Conservation (phyloP, 1,284 basidiomycete genomes). For the Pyrrhoderma lamaoense region DNA sequence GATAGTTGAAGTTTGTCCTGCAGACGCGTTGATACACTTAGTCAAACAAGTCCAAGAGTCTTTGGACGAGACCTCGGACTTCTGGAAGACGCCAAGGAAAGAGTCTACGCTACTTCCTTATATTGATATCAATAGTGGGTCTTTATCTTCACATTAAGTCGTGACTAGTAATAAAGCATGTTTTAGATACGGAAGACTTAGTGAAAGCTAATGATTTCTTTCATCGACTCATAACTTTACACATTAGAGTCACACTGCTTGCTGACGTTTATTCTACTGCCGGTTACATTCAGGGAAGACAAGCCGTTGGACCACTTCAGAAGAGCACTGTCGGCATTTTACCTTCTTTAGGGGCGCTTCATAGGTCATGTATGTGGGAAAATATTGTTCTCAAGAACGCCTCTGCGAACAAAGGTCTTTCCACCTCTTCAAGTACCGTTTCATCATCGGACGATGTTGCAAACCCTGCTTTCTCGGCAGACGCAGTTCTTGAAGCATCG, state of each 20-base stretch:
- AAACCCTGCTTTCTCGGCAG: slow-evolving; percentile 30
- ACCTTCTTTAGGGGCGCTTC: slow-evolving; percentile 71
- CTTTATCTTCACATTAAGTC: not conserved
- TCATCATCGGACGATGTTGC: slow-evolving; percentile 31
- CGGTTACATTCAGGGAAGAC: slow-evolving; percentile 76
- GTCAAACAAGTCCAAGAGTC: slow-evolving; percentile 67
- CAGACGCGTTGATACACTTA: slow-evolving; percentile 68
- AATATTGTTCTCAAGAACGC: slow-evolving; percentile 70
- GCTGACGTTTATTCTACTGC: slow-evolving; percentile 87
- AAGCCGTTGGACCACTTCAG: slow-evolving; percentile 70
- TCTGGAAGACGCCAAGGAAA: slow-evolving; percentile 56
- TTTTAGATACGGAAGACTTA: slow-evolving; percentile 38
- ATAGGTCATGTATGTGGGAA: slow-evolving; percentile 84
- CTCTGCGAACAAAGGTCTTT: slow-evolving; percentile 47
- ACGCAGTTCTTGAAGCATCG: slow-evolving; percentile 17
- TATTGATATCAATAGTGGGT: slow-evolving; percentile 46
- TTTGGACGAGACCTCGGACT: slow-evolving; percentile 59
- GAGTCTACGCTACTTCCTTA: slow-evolving; percentile 56
- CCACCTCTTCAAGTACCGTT: slow-evolving; percentile 31
- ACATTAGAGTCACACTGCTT: slow-evolving; percentile 76
- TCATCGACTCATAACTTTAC: slow-evolving; percentile 70
- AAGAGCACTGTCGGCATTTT: slow-evolving; percentile 64
- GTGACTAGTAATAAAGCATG: not conserved
- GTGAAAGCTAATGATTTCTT: slow-evolving; percentile 60
- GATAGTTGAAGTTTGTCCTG: slow-evolving; percentile 81